Percentiles rank a stretch among this genome's conserved stretches.
These are phyloP conservation scores for Neoscytalidium dimidiatum DNA, from an alignment of 2,329 filamentous ascomycete genomes.

Conservation along the genomic window DNA sequence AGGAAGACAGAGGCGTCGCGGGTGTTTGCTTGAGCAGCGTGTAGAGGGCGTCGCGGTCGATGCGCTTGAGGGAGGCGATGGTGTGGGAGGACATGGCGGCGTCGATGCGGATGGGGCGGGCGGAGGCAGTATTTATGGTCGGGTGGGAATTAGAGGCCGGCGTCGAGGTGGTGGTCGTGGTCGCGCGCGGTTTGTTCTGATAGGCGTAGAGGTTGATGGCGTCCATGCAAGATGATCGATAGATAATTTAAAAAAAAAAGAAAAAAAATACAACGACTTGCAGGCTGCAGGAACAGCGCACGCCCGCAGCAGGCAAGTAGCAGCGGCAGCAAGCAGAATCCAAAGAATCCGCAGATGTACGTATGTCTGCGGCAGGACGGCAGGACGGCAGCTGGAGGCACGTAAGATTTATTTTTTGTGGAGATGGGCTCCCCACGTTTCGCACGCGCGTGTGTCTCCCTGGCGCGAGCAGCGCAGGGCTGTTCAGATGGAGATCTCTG, in stretches of 20 bases:
- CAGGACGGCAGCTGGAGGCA: neutral
- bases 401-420: neutral
- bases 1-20: conserved; percentile 25
- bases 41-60: conserved; percentile 70
- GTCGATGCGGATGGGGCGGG: neutral
- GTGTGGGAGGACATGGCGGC: conserved; percentile 54
- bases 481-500: conserved; percentile 3
- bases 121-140: neutral
- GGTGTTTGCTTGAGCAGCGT: conserved; percentile 51
- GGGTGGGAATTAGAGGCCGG: neutral
- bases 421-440: neutral
- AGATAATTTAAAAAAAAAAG: too few species aligned
- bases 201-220: conserved; percentile 23
- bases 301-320: neutral
- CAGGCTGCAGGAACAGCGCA: neutral
- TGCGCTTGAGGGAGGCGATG: conserved; percentile 65
- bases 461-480: neutral
- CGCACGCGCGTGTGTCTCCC: too few species aligned
- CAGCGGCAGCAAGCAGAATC: too few species aligned
- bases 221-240: conserved; percentile 27
- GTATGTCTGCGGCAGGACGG: neutral
- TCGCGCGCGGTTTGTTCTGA: conserved; percentile 7
- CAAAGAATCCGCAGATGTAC: neutral
- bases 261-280: too few species aligned
- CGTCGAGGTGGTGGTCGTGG: neutral